Percentiles rank a stretch among this genome's conserved stretches.
Evolutionary conservation across 805 yeast species (phyloP).

Genomic region (Candida silvatica): DNA sequence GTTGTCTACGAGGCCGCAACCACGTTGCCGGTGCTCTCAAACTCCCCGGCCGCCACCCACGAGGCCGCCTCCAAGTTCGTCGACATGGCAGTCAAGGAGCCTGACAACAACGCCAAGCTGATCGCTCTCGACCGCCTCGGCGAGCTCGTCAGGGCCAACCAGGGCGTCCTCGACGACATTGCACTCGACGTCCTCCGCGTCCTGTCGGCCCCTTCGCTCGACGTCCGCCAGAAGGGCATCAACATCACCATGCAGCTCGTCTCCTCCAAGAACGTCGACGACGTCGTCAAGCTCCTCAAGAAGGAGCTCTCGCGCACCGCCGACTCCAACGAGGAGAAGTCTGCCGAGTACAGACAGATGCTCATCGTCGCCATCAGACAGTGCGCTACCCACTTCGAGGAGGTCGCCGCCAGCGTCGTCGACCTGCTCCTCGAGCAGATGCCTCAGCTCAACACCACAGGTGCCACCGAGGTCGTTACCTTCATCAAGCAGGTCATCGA

Average conservation of each 20-base stretch:
- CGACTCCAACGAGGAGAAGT: constrained; percentile 65
- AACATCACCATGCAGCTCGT: constrained; percentile 76
- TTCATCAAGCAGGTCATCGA: constrained; percentile 93
- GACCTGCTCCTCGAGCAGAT: constrained; percentile 81
- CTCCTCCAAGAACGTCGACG: constrained; percentile 85
- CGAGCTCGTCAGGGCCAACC: constrained; percentile 63
- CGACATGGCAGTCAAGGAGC: constrained; percentile 81
- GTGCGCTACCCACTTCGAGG: constrained; percentile 80
- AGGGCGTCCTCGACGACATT: constrained; percentile 77
- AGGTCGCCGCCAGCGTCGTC: constrained; percentile 87
- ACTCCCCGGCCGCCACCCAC: constrained; percentile 56
- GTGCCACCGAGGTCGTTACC: constrained; percentile 84
- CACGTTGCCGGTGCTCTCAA: constrained; percentile 50
- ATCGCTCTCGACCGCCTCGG: constrained; percentile 83
- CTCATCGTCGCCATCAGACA: constrained; percentile 83
- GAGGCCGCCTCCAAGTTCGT: constrained; percentile 81
- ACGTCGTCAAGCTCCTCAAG: constrained; percentile 83
- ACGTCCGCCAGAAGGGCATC: constrained; percentile 83
- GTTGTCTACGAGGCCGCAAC: constrained; percentile 91
- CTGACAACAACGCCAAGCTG: constrained; percentile 93
- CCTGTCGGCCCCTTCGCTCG: constrained; percentile 81
- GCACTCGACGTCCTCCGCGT: constrained; percentile 82
- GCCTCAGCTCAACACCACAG: constrained; percentile 72
- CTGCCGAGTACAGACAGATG: constrained; percentile 79
- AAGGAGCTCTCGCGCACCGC: constrained; percentile 80